Evolutionary conservation across 2,329 filamentous ascomycete genomes (phyloP), one percentile per base, ranked within the genome.

Genomic region (Chalaropsis ovoidea): DNA sequence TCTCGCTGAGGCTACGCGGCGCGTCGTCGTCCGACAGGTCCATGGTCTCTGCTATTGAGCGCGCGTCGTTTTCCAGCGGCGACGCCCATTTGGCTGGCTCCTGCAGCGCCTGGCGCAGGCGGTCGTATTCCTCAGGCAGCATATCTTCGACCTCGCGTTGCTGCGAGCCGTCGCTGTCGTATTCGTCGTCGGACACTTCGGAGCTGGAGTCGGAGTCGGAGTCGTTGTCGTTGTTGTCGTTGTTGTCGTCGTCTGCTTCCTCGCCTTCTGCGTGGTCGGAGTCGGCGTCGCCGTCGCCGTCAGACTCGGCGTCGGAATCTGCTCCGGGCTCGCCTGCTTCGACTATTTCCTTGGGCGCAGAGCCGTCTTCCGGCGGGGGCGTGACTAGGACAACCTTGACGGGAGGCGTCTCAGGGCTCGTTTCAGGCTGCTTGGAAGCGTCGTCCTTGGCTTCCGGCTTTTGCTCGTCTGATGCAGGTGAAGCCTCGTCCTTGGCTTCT

Each of bases 91-190:
- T 8, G 27, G 27, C 45, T 6, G 69, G 68, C 42, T 68, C 68
- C 42, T 69, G 67, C 13, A 67, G 24, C 19, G 68, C 69, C 19
- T 69, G 69, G 19, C 67, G 68, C 52, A 71, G 68, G 15, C 67
- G 63, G 17, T 62, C 61, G 24, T 67, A 63, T 47, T 67, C 67
- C 3, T 56, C 41, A 6, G 63, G 63, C 19, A 54, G 62, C 66
- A 67, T 67, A 11, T 63, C 58, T 4, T 58, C 27, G 31, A 67
- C 58, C 17, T 63, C 62, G 11, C 63, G 66, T 41, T 67, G 56
- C 2, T 60, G 47, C 4, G 66, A 62, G 47, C 27, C 49, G 49
- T 67, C 66, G 45, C 45, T 62, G 54, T 62, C 61, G 27, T 56
- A 43, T 39, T 52, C 62, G 19, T 60, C 42, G 52, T 54, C 52